Base-by-base conservation (phyloP, 176 grass and related monocot species). In the Musa acuminata region DNA sequence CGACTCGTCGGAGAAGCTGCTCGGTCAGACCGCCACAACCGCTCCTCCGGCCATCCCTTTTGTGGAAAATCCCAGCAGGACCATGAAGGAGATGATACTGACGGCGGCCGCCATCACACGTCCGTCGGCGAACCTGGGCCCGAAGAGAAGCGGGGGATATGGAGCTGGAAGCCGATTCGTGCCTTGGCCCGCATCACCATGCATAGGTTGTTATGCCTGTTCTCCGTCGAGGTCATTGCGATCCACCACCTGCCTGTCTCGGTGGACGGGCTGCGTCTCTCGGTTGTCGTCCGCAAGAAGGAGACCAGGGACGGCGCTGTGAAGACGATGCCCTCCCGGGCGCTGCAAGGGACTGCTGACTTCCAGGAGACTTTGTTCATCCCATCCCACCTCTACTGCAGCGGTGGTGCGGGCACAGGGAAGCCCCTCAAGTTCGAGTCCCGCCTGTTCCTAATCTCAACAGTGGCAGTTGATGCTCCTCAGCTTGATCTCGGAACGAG, bases 301-400 rank as follows among this genome's bases (percentile, higher is more conserved):
- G 95, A 93, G 64, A 68, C 84, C 1, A 85, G 25, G 54, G 88
- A 75, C 69, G 88, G 82, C 17, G 69, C 80, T 0, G 78, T 89
- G 83, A 88, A 99, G 80, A 94, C 90, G 12, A 85, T 94, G 83
- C 95, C 90, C 57, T 78, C 72, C 16, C 73, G 76, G 4, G 90
- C 89, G 51, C 75, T 81, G 49, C 74, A 64, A 7, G 88, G 90
- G 22, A 23, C 51, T 48, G 95, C 84, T 1, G 90, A 89, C 53
- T 94, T 94, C 63, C 66, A 91, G 23, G 95, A 99, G 84, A 99
- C 82, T 5, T 75, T 99, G 21, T 99, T 89, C 81, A 55, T 99
- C 25, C 60, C 49, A 20, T 99, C 90, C 80, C 90, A 80, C 75
- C 64, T 99, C 58, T 91, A 75, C 80, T 99, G 83, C 84, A 66